Percentiles rank a stretch among this genome's conserved stretches.
phyloP scores from a whole-genome alignment of 495 filamentous ascomycete species.

The Xylaria nigripes region DNA sequence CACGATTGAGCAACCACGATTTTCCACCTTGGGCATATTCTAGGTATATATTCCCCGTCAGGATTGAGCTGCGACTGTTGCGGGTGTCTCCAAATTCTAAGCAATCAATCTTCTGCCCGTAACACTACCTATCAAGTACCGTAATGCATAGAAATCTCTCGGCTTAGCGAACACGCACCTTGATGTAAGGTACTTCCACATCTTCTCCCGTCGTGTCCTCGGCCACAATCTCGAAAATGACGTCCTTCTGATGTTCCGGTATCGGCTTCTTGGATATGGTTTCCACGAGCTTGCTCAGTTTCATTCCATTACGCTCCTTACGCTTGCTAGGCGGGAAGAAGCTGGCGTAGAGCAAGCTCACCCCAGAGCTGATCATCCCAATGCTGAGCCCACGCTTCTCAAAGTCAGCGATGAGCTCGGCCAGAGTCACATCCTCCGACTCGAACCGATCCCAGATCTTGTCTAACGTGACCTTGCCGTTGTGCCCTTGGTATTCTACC shows the following conservation, averaged over 20 bases:
- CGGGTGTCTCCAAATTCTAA: not conserved
- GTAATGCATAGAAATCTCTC: not conserved
- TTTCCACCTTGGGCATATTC: too few species aligned
- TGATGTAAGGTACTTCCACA: constrained; percentile 95
- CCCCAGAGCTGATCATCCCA: constrained; percentile 91
- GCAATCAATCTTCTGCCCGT: not conserved
- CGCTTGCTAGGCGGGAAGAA: constrained; percentile 87
- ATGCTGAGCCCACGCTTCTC: constrained; percentile 69
- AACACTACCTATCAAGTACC: not conserved
- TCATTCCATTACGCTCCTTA: constrained; percentile 57
- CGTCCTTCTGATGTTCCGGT: constrained; percentile 82
- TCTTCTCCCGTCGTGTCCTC: constrained; percentile 89
- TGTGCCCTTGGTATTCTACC: constrained; percentile 68
- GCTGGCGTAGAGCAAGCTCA: constrained; percentile 89
- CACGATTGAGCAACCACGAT: too few species aligned
- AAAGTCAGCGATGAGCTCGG: constrained; percentile 76
- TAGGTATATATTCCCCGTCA: too few species aligned
- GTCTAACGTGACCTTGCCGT: constrained; percentile 77
- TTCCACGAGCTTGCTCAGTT: constrained; percentile 78
- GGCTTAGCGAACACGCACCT: constrained; percentile 55
- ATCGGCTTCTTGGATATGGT: constrained; percentile 86
- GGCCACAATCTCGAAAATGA: constrained; percentile 92
- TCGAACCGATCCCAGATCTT: constrained; percentile 99
- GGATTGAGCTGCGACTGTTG: too few species aligned
- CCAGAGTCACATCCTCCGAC: constrained; percentile 73